These are phyloP conservation scores for Aureobasidium sp. DNA, from an alignment of 2,329 filamentous ascomycete species.

Conservation along the genomic window DNA sequence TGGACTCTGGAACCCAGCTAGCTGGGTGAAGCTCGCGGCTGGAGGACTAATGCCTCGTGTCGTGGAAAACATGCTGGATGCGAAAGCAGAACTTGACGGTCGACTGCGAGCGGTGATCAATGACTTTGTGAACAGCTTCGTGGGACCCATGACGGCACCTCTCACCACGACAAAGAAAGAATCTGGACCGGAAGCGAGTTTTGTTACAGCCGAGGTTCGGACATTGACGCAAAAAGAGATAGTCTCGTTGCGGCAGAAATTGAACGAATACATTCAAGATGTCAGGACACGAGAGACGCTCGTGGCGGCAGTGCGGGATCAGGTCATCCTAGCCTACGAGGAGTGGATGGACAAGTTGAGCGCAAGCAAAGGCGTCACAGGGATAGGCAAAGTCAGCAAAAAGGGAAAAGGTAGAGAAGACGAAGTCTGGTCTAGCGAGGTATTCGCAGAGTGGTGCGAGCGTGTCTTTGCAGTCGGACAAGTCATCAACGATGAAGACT, in stretches of 20 bases:
- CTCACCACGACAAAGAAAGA: constrained; percentile 28
- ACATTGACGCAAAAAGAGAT: constrained; percentile 53
- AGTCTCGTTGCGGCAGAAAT: constrained; percentile 46
- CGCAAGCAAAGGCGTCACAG: constrained; percentile 29
- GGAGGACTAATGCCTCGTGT: constrained; percentile 56
- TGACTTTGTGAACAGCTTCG: constrained; percentile 56
- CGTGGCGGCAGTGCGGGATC: constrained; percentile 58
- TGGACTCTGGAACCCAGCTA: constrained; percentile 58
- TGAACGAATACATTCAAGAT: constrained; percentile 59
- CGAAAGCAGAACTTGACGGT: constrained; percentile 61
- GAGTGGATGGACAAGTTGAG: constrained; percentile 53
- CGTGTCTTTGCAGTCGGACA: constrained; percentile 51
- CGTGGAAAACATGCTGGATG: constrained; percentile 65
- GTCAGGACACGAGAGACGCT: constrained; percentile 58
- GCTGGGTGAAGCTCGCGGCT: constrained; percentile 48
- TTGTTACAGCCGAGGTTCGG: constrained; percentile 40
- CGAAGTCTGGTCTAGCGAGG: constrained; percentile 58
- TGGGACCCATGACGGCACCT: constrained; percentile 49
- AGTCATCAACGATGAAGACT: background rate
- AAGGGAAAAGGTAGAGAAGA: constrained; percentile 57
- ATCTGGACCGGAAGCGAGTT: constrained; percentile 18
- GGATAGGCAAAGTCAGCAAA: constrained; percentile 29
- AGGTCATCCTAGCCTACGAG: constrained; percentile 56
- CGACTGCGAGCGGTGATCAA: constrained; percentile 57
- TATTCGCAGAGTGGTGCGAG: constrained; percentile 57